These are phyloP conservation scores for Camellia oleifera DNA, from an alignment of 179 eudicot species.

Conservation along the genomic window DNA sequence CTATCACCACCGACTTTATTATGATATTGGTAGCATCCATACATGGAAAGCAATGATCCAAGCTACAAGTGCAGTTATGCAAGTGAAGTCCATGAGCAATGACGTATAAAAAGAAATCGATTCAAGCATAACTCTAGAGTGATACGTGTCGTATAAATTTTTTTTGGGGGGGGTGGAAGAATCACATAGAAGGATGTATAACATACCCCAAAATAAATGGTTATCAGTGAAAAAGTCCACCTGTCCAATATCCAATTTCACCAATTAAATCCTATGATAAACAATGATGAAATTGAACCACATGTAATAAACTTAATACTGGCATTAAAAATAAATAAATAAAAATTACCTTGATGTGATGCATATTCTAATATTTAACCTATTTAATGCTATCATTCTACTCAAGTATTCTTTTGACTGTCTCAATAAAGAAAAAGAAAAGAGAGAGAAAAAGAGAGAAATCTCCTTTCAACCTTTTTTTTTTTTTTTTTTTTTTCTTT, in stretches of 20 bases:
- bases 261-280: slow-evolving; percentile 12
- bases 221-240: slow-evolving; percentile 89
- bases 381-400: not conserved
- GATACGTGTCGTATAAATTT: not conserved
- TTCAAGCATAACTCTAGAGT: not conserved
- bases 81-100: slow-evolving; percentile 11
- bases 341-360: not conserved
- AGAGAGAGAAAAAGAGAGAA: not conserved
- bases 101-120: not conserved
- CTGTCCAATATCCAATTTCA: slow-evolving; percentile 38
- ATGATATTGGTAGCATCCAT: slow-evolving; percentile 70
- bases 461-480: not conserved
- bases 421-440: not conserved
- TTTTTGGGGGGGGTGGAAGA: not conserved
- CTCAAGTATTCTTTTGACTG: not conserved
- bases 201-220: slow-evolving; percentile 91
- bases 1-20: slow-evolving; percentile 39
- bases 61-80: slow-evolving; percentile 39
- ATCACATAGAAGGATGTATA: not conserved
- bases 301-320: not conserved
- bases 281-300: not conserved
- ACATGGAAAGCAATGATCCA: slow-evolving; percentile 79
- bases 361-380: not conserved
- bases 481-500: not conserved
- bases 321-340: not conserved